These are phyloP conservation scores for Nicotiana obtusifolia DNA, from an alignment of 257 asterid species.

Conservation along the genomic window DNA sequence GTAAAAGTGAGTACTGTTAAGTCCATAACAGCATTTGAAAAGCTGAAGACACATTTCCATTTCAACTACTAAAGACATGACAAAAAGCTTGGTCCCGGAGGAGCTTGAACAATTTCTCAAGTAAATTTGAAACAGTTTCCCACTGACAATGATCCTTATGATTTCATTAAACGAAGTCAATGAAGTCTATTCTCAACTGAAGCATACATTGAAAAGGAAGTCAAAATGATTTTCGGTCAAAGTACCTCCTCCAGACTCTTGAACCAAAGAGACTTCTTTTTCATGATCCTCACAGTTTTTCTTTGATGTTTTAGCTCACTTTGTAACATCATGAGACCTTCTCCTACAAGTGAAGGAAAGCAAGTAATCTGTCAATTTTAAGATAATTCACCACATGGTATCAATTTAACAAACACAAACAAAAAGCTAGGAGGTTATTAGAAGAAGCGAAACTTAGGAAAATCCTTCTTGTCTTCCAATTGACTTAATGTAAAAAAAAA, in stretches of 20 bases:
- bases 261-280: conserved; percentile 94
- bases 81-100: neutral
- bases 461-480: neutral
- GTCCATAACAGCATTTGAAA: neutral
- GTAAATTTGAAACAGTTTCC: neutral
- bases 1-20: neutral
- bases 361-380: neutral
- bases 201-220: neutral
- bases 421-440: neutral
- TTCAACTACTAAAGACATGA: neutral
- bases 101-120: neutral
- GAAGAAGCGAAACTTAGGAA: neutral
- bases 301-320: conserved; percentile 91
- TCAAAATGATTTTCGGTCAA: neutral
- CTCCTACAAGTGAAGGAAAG: conserved; percentile 46
- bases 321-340: conserved; percentile 61
- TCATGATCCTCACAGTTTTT: conserved; percentile 72
- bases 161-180: neutral
- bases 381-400: neutral
- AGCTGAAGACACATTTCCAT: neutral
- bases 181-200: neutral
- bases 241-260: conserved; percentile 90
- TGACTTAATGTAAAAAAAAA: neutral
- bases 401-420: neutral
- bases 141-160: neutral